Base-by-base conservation (phyloP, 148 eudicot genomes). In the Rheum nobile region DNA sequence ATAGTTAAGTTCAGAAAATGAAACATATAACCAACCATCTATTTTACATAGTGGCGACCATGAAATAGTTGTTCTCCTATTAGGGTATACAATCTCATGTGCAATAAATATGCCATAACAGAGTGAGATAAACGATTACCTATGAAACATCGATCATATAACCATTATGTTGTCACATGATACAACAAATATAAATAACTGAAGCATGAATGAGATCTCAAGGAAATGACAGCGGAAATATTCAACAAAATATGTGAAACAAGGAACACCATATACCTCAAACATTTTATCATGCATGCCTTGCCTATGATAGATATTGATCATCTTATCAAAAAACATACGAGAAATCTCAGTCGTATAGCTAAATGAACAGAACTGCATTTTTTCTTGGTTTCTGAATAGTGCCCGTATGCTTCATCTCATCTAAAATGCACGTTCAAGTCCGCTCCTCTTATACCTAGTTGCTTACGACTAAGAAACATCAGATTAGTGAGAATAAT, bases 211-310 rank as follows among this genome's bases (percentile, higher is more conserved):
- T 29, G 37, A 59, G 68, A 29, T 61, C 8, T 31, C 22, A 65
- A 16, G 16, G 22, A 65, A 65, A 65, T 5, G 39, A 41, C 70
- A 17, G 41, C 21, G 7, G 4, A 34, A 10, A 59, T 26, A 6
- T 31, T 1, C 10, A 32, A 32, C 32, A 28, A 4, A 1, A 2
- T 1, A 14, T 73, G 29, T 22, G 32, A 71, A 16, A 39, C 31
- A 35, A 71, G 24, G 72, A 21, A 9, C 4, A 4, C 14, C 2
- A 55, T 74, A 68, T 86, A 93, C 97, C 91, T 93, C 95, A 77
- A 93, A 93, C 88, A 91, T 77, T 77, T 91, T 89, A 69, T 93
- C 97, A 76, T 91, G 86, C 95, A 93, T 86, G 65, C 80, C 90
- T 79, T 79, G 84, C 72, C 37, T 75, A 54, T 89, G 81, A 85